Base-by-base conservation (phyloP, 805 yeast genomes). In the Barnettozyma wickerhamii region DNA sequence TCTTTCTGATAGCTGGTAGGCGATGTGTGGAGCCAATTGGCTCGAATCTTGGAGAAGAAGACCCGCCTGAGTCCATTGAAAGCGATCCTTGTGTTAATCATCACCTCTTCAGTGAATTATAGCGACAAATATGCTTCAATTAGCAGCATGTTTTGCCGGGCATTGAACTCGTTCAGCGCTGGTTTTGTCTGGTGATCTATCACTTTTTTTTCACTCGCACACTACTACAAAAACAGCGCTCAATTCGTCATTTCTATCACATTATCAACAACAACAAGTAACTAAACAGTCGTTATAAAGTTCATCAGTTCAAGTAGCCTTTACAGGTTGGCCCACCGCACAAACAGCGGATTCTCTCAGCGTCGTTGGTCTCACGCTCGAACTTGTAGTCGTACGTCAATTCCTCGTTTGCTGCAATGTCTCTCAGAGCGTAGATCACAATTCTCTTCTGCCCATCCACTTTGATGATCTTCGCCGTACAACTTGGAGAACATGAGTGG, bases 321-420 rank as follows among this genome's bases (percentile, higher is more conserved):
- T 89, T 89, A 65, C 99, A 93, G 0, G 85, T 89, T 0, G 89
- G 80, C 1, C 97, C 90, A 4, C 99, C 99, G 71, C 99, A 93
- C 12, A 88, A 71, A 68, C 99, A 93, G 10, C 87, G 79, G 46
- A 90, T 81, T 48, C 96, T 69, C 56, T 88, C 96, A 33, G 78
- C 89, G 45, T 87, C 95, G 51, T 87, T 86, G 6, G 84, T 79
- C 56, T 90, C 96, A 40, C 95, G 71, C 62, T 89, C 97, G 59
- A 93, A 93, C 60, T 91, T 90, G 61, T 93, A 93, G 62, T 93
- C 98, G 54, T 93, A 93, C 0, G 99, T 93, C 55, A 93, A 69
- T 58, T 93, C 99, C 58, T 84, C 95, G 61, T 88, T 87, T 5
- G 93, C 84, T 4, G 72, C 85, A 43, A 93, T 83, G 58, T 91